A percentile compares a stretch with the other conserved stretches of the same genome.
phyloP scores from a whole-genome alignment of 345 rosid species.

The Iberis pinnata region DNA sequence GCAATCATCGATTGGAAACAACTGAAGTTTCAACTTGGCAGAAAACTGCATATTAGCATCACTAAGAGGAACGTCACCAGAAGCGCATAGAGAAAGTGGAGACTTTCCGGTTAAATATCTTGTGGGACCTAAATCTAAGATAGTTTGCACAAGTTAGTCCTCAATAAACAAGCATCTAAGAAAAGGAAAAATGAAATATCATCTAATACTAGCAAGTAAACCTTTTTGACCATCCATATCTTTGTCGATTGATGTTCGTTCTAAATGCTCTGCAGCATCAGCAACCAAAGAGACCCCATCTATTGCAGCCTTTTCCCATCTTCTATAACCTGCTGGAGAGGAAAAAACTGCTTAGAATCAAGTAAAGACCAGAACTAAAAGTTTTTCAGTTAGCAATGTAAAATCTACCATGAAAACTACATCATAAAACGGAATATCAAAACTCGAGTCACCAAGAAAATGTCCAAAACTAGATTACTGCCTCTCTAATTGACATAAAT shows the following conservation, averaged over 20 bases:
- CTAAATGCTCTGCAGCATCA: constrained; percentile 98
- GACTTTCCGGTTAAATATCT: constrained; percentile 44
- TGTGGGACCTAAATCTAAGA: constrained; percentile 31
- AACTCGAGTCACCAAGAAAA: no score
- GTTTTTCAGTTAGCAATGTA: constrained; percentile 8
- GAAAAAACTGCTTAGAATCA: constrained; percentile 33
- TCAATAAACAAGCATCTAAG: constrained; percentile 17
- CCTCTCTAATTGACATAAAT: no score
- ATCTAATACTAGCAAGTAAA: constrained; percentile 29
- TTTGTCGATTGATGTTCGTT: constrained; percentile 50
- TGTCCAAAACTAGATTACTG: no score
- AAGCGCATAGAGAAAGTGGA: constrained; percentile 34
- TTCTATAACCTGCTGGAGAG: constrained; percentile 65
- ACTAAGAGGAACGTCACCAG: constrained; percentile 42
- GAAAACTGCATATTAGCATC: constrained; percentile 43
- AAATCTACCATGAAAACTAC: no score
- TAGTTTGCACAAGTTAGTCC: constrained; percentile 11
- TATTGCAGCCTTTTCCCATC: constrained; percentile 98
- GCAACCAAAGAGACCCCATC: constrained; percentile 99
- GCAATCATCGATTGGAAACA: constrained; percentile 88
- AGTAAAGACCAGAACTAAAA: constrained; percentile 16
- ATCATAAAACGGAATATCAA: no score
- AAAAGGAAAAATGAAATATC: constrained; percentile 21
- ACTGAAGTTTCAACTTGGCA: constrained; percentile 83
- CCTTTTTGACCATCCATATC: constrained; percentile 47